A percentile compares a stretch with the other conserved stretches of the same genome.
Evolutionary conservation across 768 basidiomycete genomes (phyloP).

Genomic region (Mycena haematopus): DNA sequence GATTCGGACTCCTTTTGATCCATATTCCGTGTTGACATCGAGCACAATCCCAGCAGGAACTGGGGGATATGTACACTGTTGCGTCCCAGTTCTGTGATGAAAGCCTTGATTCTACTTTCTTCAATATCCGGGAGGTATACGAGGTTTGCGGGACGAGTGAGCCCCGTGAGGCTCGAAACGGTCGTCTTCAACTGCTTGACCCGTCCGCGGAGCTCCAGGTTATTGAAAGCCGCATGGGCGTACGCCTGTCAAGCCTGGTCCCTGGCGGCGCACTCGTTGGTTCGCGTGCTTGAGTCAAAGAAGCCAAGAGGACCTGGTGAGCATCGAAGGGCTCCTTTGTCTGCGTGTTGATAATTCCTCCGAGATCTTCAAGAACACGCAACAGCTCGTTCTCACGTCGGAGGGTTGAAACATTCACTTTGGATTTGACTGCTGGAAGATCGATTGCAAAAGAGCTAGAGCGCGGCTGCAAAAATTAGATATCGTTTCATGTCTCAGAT

Average conservation of each 20-base stretch:
- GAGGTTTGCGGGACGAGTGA: slow-evolving; percentile 63
- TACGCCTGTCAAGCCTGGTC: slow-evolving; percentile 76
- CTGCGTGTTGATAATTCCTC: slow-evolving; percentile 71
- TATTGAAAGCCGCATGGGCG: slow-evolving; percentile 64
- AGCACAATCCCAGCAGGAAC: slow-evolving; percentile 47
- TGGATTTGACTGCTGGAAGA: slow-evolving; percentile 36
- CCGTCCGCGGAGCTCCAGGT: slow-evolving; percentile 67
- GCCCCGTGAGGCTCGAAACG: slow-evolving; percentile 63
- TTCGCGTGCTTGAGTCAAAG: slow-evolving; percentile 64
- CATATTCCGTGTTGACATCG: slow-evolving; percentile 62
- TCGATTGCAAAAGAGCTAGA: slow-evolving; percentile 2
- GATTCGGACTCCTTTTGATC: slow-evolving; percentile 40
- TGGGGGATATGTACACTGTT: slow-evolving; percentile 38
- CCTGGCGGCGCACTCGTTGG: slow-evolving; percentile 73
- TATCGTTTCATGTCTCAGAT: neutral
- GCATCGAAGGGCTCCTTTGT: slow-evolving; percentile 74
- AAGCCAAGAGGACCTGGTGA: slow-evolving; percentile 67
- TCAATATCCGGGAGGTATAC: slow-evolving; percentile 67
- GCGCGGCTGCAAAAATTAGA: slow-evolving; percentile 5
- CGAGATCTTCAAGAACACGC: slow-evolving; percentile 66
- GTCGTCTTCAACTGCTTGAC: slow-evolving; percentile 75
- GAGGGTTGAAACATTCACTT: slow-evolving; percentile 76
- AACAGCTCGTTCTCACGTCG: slow-evolving; percentile 83
- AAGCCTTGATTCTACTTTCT: slow-evolving; percentile 60
- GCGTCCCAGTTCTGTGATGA: slow-evolving; percentile 61